Conservation (phyloP, 2,329 filamentous ascomycete genomes). For the Aspergillus floridensis region DNA sequence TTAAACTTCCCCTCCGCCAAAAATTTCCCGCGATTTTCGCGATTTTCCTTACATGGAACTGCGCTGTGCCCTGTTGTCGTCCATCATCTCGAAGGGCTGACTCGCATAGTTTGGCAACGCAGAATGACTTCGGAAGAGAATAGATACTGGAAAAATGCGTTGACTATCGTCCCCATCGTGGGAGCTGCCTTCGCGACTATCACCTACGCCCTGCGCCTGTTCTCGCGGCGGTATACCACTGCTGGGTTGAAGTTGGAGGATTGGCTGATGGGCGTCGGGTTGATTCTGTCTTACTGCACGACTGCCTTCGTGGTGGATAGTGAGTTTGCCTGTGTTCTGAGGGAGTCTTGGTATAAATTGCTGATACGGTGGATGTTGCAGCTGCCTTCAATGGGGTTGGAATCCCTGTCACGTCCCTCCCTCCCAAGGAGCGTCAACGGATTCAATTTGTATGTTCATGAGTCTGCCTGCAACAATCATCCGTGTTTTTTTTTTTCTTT, state of each 20-base stretch:
- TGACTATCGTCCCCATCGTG: slow-evolving; percentile 12
- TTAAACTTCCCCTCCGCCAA: not conserved
- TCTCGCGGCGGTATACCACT: slow-evolving; percentile 4
- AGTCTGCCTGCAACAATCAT: no score
- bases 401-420: not conserved
- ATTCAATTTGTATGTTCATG: slow-evolving; percentile 8
- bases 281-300: slow-evolving; percentile 13
- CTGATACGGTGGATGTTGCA: not conserved
- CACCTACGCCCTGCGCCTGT: slow-evolving; percentile 9
- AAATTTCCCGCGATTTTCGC: not conserved
- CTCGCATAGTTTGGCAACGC: slow-evolving; percentile 1
- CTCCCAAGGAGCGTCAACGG: slow-evolving; percentile 6
- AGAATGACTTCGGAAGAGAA: slow-evolving; percentile 8
- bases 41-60: not conserved
- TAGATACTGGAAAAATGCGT: slow-evolving; percentile 14
- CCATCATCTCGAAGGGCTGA: not conserved
- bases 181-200: slow-evolving; percentile 10
- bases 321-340: not conserved
- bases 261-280: slow-evolving; percentile 11
- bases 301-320: slow-evolving; percentile 12
- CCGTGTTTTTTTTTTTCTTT: no score
- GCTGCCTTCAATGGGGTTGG: slow-evolving; percentile 16
- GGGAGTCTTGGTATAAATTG: not conserved
- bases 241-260: slow-evolving; percentile 10
- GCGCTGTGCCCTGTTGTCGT: not conserved